Conservation (phyloP, 1,284 basidiomycete genomes). For the Hypsizygus ulmarius region DNA sequence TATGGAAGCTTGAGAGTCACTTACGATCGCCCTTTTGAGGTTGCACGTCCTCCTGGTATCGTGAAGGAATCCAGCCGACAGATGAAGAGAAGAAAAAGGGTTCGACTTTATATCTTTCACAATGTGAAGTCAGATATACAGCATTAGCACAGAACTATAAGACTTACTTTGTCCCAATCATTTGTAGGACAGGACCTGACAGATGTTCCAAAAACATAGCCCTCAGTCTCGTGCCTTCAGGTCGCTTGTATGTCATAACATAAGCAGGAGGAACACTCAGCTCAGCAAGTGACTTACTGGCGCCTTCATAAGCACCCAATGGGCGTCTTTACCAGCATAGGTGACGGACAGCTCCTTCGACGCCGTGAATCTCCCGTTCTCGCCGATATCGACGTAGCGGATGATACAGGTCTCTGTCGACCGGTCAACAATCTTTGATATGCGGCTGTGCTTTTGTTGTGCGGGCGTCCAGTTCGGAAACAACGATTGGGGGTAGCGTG, state of each 20-base stretch:
- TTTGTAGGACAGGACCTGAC: slow-evolving; percentile 46
- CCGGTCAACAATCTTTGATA: slow-evolving; percentile 32
- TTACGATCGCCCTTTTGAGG: slow-evolving; percentile 44
- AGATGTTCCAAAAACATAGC: slow-evolving; percentile 49
- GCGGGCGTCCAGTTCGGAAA: slow-evolving; percentile 52
- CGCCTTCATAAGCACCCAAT: slow-evolving; percentile 38
- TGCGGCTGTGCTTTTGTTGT: slow-evolving; percentile 46
- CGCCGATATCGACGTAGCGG: slow-evolving; percentile 41
- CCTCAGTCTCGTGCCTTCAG: slow-evolving; percentile 38
- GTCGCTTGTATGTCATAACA: slow-evolving; percentile 26
- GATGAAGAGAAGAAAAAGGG: slow-evolving; percentile 61
- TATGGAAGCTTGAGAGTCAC: slow-evolving; percentile 17
- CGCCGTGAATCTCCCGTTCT: slow-evolving; percentile 34
- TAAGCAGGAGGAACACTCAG: background rate
- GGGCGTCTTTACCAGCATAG: slow-evolving; percentile 22
- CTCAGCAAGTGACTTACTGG: slow-evolving; percentile 16
- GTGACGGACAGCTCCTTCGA: slow-evolving; percentile 21
- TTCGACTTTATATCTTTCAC: slow-evolving; percentile 42
- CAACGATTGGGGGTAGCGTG: slow-evolving; percentile 46
- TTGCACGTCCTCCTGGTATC: slow-evolving; percentile 45
- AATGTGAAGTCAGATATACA: background rate
- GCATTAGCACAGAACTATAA: background rate
- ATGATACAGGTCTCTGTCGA: slow-evolving; percentile 32
- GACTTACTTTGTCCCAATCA: slow-evolving; percentile 48
- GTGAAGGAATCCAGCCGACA: slow-evolving; percentile 53